Evolutionary conservation across 345 rosid species (phyloP), one percentile per base, ranked within the genome.

Genomic region (Populus deltoides): DNA sequence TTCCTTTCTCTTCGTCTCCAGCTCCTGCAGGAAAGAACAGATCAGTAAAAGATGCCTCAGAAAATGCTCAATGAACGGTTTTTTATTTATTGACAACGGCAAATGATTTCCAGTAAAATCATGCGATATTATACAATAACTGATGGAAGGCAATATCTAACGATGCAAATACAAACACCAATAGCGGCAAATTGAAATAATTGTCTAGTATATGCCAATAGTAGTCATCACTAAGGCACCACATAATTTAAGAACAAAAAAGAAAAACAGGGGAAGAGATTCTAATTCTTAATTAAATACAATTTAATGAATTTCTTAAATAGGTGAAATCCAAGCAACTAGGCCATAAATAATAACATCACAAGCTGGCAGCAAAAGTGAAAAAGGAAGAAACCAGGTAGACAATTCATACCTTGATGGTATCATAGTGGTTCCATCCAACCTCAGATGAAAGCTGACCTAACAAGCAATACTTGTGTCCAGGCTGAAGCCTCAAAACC

Each of bases 1-100:
- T 76, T 94, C 97, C 85, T 94, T 94, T 81, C 98, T 91, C 98
- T 91, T 94, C 66, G 74, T 86, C 88, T 94, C 98, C 6, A 94
- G 86, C 78, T 92, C 98, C 98, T 94, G 85, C 61, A 71, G 47
- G 13, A n/a, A 75, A 53, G 18, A 38, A 81, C 16, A 53, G 4
- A 16, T 18, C 2, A n/a, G 5, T 25, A 25, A n/a, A 7, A 8
- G 9, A 27, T 1, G 8, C 2, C 12, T 63, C 66, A 43, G 24
- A 59, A n/a, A 22, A n/a, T 9, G 11, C 13, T n/a, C 27, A n/a
- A 9, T 24, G 15, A 59, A 4, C 63, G 1, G 63, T 18, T 20
- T n/a, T n/a, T 10, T n/a, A 3, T 57, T 10, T 57, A 3, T 59
- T n/a, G 29, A 59, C 63, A 59, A n/a, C 3, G 15, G 63, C 29